Evolutionary conservation across 805 yeast genomes (phyloP), one percentile per base, ranked within the genome.

Genomic region (Saccharomyces kudriavzevii): DNA sequence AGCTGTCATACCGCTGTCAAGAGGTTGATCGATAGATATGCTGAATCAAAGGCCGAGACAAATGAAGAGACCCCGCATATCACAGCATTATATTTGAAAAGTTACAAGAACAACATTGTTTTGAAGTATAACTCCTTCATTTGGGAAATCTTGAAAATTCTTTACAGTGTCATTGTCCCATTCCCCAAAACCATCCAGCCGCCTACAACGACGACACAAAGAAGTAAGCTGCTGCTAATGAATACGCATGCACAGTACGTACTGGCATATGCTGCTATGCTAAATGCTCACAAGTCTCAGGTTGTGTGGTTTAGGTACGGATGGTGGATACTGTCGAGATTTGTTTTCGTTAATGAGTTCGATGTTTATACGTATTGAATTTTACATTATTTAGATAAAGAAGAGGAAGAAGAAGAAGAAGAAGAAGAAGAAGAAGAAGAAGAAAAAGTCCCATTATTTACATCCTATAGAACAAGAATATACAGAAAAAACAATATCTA

Each of bases 231-330:
- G 1, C 13, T 17, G 53, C 72, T 69, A 53, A 70, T 77, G 45
- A 72, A 48, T 58, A 63, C 63, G 11, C 72, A 40, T 62, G 67
- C 56, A 30, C 66, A 62, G 47, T 67, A 68, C 48, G 54, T 71
- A 0, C 52, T 72, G 13, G 64, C 78, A 4, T 74, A 83, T 52
- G 77, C 85, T 0, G 87, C 96, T 3, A 89, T 92, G 96, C 72
- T 84, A 2, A 76, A 77, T 58, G 96, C 87, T 2, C 98, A 94
- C 70, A 76, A 76, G 57, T 82, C 96, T 1, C 99, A 94, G 68
- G 87, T 94, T 87, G 91, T 86, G 8, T 92, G 97, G 97, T 94
- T 85, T 68, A 77, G 99, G 59, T 87, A 87, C 73, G 84, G 89
- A 1, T 94, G 97, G 97, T 74, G 94, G 65, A 54, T 80, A 5